Evolutionary conservation across 2,329 filamentous ascomycete species (phyloP), one percentile per base, ranked within the genome.

Genomic region (Diaporthe citri): DNA sequence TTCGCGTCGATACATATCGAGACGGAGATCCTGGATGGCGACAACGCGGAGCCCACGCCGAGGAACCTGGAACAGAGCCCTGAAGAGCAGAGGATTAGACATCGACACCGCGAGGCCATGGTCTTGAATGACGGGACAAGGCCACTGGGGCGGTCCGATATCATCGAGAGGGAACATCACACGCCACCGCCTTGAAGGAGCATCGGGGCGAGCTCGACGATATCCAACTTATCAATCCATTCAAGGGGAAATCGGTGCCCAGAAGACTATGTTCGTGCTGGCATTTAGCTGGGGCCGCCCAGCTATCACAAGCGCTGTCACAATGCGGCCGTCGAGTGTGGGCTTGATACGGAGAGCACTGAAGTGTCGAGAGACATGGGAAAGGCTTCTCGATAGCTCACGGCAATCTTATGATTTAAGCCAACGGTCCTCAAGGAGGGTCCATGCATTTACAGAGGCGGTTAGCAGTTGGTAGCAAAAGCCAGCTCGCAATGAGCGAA

Each of bases 91-190:
- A 90, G 93, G 71, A 87, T 96, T 76, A 88, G 95, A 75, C 89
- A 95, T 77, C 89, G 94, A 67, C 90, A 96, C 80, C 89, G 95
- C 78, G 95, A 98, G 85, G 95, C 95, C 6, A 96, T 98, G 90
- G 95, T 98, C 28, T 86, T 98, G 74, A 96, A 95, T 80, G 95
- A 97, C 80, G 94, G 94, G n/a, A 94, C 91, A 31, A 89, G 93
- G 43, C 93, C 94, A 1, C 83, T 97, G 59, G 91, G 90, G 5
- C 90, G 91, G 77, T 91, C 91, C 59, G 94, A 97, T 81, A 97
- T 98, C 48, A 94, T 96, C 71, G 93, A 97, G 82, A 86, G 90
- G 76, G 88, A 88, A 51, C 85, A 88, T 60, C 85, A 85, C 62
- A 86, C 85, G 55, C 81, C 85, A 13, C 73, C 73, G 48, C 34